Evolutionary conservation across 495 filamentous ascomycete species (phyloP).

Genomic region (Staphylotrichum tortipilum): DNA sequence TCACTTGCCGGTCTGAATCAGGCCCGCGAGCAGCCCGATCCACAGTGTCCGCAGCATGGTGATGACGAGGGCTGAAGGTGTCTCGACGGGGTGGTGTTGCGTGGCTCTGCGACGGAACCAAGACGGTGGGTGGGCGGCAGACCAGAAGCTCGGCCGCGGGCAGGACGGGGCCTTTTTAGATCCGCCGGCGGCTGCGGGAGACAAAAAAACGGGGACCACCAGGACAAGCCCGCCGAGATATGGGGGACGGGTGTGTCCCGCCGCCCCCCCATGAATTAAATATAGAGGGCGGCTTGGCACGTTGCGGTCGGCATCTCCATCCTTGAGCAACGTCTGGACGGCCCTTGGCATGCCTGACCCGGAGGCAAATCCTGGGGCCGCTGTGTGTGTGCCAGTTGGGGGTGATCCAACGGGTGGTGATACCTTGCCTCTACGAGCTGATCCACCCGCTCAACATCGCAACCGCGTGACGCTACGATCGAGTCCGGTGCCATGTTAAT

Average conservation of each 20-base stretch:
- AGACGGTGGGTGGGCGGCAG: conserved; percentile 6
- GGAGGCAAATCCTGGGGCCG: conserved; percentile 5
- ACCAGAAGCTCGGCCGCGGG: conserved; percentile 1
- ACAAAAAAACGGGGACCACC: too few species aligned
- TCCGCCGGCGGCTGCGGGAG: not conserved
- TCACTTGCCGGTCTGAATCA: conserved; percentile 16
- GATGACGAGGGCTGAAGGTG: too few species aligned
- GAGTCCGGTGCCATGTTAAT: conserved; percentile 17
- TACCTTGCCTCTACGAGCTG: too few species aligned
- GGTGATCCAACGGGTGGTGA: too few species aligned
- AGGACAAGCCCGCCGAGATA: conserved; percentile 7
- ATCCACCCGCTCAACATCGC: too few species aligned
- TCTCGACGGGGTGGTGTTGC: not conserved
- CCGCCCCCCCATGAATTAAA: conserved; percentile 20
- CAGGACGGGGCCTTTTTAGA: conserved; percentile 8
- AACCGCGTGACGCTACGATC: conserved; percentile 24
- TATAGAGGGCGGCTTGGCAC: conserved; percentile 19
- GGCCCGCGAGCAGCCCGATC: conserved; percentile 17
- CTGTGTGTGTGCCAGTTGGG: too few species aligned
- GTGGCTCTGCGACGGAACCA: not conserved
- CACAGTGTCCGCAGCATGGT: conserved; percentile 19
- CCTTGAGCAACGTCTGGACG: not conserved
- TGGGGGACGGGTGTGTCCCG: conserved; percentile 10
- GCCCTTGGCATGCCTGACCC: conserved; percentile 1
- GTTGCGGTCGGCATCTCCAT: conserved; percentile 11